Conservation (phyloP, 1,139 yeast genomes). For the Trichomonascaceae sp. region DNA sequence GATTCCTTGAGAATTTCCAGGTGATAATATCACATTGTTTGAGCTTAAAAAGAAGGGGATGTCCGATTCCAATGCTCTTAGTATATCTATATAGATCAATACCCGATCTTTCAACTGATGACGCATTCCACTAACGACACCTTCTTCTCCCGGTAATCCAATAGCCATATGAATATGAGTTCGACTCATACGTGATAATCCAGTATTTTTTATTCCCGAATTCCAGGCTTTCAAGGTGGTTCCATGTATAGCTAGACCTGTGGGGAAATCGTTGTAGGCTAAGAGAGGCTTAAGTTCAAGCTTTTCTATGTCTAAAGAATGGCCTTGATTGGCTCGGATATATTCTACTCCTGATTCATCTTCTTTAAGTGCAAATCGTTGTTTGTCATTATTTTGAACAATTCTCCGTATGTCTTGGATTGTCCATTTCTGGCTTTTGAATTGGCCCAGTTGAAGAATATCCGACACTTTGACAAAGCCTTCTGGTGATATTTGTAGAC, state of each 20-base stretch:
- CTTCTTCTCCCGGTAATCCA: constrained; percentile 37
- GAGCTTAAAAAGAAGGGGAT: constrained; percentile 56
- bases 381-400: constrained; percentile 62
- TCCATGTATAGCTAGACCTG: constrained; percentile 64
- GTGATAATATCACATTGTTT: constrained; percentile 69
- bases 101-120: constrained; percentile 42
- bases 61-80: constrained; percentile 40
- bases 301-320: constrained; percentile 55
- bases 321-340: constrained; percentile 93
- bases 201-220: constrained; percentile 47
- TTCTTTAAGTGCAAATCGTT: constrained; percentile 49
- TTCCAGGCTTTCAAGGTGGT: constrained; percentile 52
- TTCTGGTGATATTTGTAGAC: constrained; percentile 51
- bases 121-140: constrained; percentile 68
- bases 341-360: constrained; percentile 28
- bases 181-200: constrained; percentile 63
- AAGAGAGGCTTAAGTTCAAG: constrained; percentile 34
- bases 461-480: constrained; percentile 60
- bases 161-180: constrained; percentile 79
- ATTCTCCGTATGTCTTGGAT: constrained; percentile 52
- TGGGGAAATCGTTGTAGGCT: constrained; percentile 34
- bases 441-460: constrained; percentile 50
- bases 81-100: constrained; percentile 56
- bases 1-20: constrained; percentile 53
- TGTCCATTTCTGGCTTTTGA: constrained; percentile 46